Base-by-base conservation (phyloP, 352 stramenopile species). In the Aphanomyces astaci region DNA sequence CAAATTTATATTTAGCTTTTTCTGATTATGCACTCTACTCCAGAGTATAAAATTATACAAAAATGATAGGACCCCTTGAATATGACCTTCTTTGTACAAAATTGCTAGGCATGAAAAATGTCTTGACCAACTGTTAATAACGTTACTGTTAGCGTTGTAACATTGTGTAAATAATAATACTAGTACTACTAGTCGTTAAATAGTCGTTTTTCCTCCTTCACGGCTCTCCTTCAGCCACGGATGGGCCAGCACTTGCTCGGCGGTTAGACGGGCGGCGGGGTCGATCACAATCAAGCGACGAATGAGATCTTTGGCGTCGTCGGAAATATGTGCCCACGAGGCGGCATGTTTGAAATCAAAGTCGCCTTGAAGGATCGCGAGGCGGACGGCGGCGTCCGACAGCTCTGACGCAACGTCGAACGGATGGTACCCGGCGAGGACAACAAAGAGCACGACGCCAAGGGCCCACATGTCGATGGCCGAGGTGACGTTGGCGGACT, bases 261-360 rank as follows among this genome's bases (percentile, higher is more conserved):
- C 87, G 51, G 81, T 87, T 4, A 94, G 74, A 11, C 90, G 79
- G 52, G 86, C 71, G 4, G 71, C 76, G 1, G 92, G 88, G 76
- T 98, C 86, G 25, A 98, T 92, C 22, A 85, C 89, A 53, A 99
- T 72, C 57, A 98, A 72, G 48, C 84, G 84, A n/a, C 73, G 76
- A n/a, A 99, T 96, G 67, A 99, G 93, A 57, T 98, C 88, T 73
- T 98, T 98, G 0, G 96, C 96, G 40, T 88, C 81, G 27, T 86
- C 74, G 4, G 89, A 98, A 22, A 99, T 96, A 4, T 84, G 73
- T 68, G 98, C 92, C 96, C 96, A 99, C 64, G 97, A 95, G 2
- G 83, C 27, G 30, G n/a, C n/a, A n/a, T 68, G 27, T 48, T 76
- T 64, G 19, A 66, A 51, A 19, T 66, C 36, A 4, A 74, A 71